A percentile compares a stretch with the other conserved stretches of the same genome.
phyloP scores from a whole-genome alignment of 179 eudicot species.

The Drosera spatulata region DNA sequence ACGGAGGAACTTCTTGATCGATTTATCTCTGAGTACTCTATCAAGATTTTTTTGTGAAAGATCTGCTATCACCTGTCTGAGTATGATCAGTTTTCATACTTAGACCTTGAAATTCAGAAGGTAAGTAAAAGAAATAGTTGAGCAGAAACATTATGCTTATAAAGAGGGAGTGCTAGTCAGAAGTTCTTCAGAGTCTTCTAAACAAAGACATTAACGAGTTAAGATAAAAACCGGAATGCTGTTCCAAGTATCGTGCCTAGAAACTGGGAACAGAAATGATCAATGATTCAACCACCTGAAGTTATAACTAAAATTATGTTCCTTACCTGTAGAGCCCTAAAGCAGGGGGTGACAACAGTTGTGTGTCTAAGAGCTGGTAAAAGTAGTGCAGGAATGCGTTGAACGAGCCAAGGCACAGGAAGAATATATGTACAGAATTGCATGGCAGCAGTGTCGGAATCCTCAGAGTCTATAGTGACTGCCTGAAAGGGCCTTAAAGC shows the following conservation, averaged over 20 bases:
- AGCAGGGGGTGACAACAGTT: slow-evolving; percentile 63
- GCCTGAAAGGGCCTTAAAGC: slow-evolving; percentile 69
- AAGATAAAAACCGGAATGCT: too few species aligned
- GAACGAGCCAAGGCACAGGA: slow-evolving; percentile 81
- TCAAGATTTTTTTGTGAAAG: slow-evolving; percentile 48
- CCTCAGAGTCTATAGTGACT: slow-evolving; percentile 18
- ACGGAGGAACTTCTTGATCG: slow-evolving; percentile 14
- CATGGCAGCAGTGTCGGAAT: slow-evolving; percentile 38
- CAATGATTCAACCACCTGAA: neutral
- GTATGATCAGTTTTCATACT: slow-evolving; percentile 55
- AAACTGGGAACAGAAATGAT: too few species aligned
- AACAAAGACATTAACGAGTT: too few species aligned
- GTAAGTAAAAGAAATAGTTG: too few species aligned
- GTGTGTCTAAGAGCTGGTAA: slow-evolving; percentile 72
- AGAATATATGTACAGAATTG: slow-evolving; percentile 58
- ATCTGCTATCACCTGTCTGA: slow-evolving; percentile 98
- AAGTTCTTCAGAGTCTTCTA: too few species aligned
- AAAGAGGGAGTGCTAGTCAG: too few species aligned
- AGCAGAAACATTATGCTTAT: too few species aligned
- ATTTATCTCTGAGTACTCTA: slow-evolving; percentile 49
- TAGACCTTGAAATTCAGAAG: neutral
- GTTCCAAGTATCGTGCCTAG: too few species aligned
- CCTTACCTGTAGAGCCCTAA: slow-evolving; percentile 64
- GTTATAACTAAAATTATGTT: slow-evolving; percentile 6
- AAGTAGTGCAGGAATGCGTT: slow-evolving; percentile 62